Percentiles rank a stretch among this genome's conserved stretches.
These are phyloP conservation scores for Saccharomycopsis sp. DNA, from an alignment of 805 yeast species.

Conservation along the genomic window DNA sequence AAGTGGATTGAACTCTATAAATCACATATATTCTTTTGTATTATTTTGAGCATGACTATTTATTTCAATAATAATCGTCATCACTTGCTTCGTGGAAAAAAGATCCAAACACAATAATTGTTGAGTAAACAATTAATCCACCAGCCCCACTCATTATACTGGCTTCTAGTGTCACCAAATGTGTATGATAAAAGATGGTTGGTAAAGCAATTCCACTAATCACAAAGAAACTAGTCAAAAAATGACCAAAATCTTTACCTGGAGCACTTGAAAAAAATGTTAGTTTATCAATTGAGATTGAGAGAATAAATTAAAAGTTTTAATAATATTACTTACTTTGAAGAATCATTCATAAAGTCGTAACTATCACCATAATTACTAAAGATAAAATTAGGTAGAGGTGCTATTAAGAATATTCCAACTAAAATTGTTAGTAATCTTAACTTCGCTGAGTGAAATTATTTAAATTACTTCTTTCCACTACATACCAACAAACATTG, in stretches of 20 bases:
- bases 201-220: slow-evolving; percentile 73
- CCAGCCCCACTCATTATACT: slow-evolving; percentile 71
- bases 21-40: too few species aligned
- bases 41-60: too few species aligned
- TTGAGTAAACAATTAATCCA: slow-evolving; percentile 72
- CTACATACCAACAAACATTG: slow-evolving; percentile 54
- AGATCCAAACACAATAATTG: slow-evolving; percentile 72
- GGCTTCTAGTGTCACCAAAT: slow-evolving; percentile 59
- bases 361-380: slow-evolving; percentile 32
- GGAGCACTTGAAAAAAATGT: slow-evolving; percentile 20
- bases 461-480: background rate
- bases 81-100: slow-evolving; percentile 49
- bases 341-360: slow-evolving; percentile 53
- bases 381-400: slow-evolving; percentile 57
- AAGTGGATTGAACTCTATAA: too few species aligned
- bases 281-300: background rate
- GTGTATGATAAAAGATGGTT: slow-evolving; percentile 63
- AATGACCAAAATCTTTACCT: slow-evolving; percentile 71
- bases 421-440: slow-evolving; percentile 23
- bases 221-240: slow-evolving; percentile 65
- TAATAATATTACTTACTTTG: slow-evolving; percentile 25
- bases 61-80: slow-evolving; percentile 24
- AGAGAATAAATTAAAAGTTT: background rate
- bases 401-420: slow-evolving; percentile 58
- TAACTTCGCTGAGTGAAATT: slow-evolving; percentile 3